A percentile compares a stretch with the other conserved stretches of the same genome.
Conservation (phyloP, 2,329 filamentous ascomycete genomes). For the Trichoderma sp. region DNA sequence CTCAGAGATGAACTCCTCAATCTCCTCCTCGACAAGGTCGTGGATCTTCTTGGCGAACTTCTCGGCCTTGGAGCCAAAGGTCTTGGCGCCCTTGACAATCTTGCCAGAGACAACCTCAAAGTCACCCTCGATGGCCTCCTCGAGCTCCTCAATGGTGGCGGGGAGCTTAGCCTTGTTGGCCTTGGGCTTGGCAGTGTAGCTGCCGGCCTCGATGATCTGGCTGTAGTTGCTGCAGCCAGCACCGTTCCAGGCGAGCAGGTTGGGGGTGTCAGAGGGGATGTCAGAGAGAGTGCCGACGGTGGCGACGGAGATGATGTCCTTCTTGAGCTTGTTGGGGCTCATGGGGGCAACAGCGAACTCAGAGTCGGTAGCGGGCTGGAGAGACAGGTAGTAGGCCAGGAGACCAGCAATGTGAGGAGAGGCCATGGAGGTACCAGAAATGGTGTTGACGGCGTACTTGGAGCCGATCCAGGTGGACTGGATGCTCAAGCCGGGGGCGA, state of each 20-base stretch:
- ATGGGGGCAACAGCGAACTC: conserved; percentile 87
- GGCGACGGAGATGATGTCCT: conserved; percentile 77
- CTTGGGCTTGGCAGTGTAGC: conserved; percentile 54
- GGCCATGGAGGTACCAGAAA: conserved; percentile 98
- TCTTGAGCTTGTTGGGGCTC: conserved; percentile 92
- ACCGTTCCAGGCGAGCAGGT: conserved; percentile 98
- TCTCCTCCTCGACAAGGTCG: conserved; percentile 59
- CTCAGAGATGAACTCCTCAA: conserved; percentile 59
- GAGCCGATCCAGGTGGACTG: conserved; percentile 97
- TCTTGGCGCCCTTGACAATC: conserved; percentile 53
- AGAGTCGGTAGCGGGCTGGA: conserved; percentile 86
- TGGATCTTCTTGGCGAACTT: conserved; percentile 64
- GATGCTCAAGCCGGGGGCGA: conserved; percentile 94
- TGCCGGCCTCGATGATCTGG: conserved; percentile 71
- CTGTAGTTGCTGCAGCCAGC: conserved; percentile 91
- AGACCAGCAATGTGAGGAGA: conserved; percentile 96
- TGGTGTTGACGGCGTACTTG: conserved; percentile 95
- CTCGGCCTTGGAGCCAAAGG: conserved; percentile 55
- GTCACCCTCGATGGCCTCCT: conserved; percentile 59
- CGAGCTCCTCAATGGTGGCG: conserved; percentile 55
- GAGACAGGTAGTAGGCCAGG: conserved; percentile 94
- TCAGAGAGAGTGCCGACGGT: conserved; percentile 76
- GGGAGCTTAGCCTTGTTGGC: conserved; percentile 34
- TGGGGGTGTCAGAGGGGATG: conserved; percentile 81
- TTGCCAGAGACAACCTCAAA: conserved; percentile 58